Evolutionary conservation across 331 rosid species (phyloP).

Genomic region (Spiraea crenata): DNA sequence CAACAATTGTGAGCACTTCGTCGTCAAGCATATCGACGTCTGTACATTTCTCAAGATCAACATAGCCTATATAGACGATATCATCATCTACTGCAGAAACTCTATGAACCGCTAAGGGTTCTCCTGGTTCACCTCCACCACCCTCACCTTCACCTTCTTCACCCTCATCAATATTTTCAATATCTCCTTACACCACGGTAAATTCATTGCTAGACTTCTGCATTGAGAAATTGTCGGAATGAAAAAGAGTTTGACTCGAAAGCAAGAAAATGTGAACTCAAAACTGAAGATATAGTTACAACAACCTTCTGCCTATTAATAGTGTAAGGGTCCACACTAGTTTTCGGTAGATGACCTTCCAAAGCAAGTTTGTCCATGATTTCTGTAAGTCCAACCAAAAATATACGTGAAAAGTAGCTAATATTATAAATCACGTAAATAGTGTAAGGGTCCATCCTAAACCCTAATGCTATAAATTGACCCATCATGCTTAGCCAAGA

Average conservation of each 20-base stretch:
- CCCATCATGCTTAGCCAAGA: too few species aligned
- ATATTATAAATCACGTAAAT: not conserved
- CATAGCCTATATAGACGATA: too few species aligned
- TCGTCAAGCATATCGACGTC: too few species aligned
- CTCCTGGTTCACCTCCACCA: too few species aligned
- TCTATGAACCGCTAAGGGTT: too few species aligned
- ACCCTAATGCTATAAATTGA: too few species aligned
- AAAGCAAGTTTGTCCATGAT: constrained; percentile 65
- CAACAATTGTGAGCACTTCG: too few species aligned
- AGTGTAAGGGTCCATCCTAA: too few species aligned
- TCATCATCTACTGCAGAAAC: too few species aligned
- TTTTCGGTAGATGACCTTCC: constrained; percentile 57
- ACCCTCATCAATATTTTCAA: constrained; percentile 3
- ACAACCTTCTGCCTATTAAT: constrained; percentile 65
- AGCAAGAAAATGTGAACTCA: not conserved
- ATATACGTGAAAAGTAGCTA: constrained; percentile 19
- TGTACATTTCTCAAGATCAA: too few species aligned
- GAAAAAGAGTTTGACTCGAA: constrained; percentile 11
- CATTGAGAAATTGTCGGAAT: constrained; percentile 19
- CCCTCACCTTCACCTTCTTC: too few species aligned
- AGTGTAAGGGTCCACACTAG: constrained; percentile 57
- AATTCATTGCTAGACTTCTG: constrained; percentile 72
- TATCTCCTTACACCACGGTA: constrained; percentile 65
- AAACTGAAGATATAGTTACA: constrained; percentile 6
- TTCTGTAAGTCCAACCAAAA: constrained; percentile 48